A percentile compares a stretch with the other conserved stretches of the same genome.
Evolutionary conservation across 345 rosid species (phyloP).

Genomic region (Sonneratia alba): DNA sequence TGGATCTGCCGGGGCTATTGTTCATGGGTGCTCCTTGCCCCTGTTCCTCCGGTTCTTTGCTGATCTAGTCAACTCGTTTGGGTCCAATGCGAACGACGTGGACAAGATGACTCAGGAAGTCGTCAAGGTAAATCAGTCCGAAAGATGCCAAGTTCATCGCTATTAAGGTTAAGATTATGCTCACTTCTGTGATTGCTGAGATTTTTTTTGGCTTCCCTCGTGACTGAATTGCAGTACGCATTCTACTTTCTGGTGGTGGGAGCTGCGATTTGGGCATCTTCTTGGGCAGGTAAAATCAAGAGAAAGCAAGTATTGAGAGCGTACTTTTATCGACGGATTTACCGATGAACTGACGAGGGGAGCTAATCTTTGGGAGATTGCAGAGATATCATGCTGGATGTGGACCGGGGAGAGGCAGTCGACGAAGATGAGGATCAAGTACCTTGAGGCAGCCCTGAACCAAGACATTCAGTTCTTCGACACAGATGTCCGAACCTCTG

Average conservation of each 20-base stretch:
- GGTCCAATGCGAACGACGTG: conserved; percentile 76
- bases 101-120: conserved; percentile 98
- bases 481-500: conserved; percentile 89
- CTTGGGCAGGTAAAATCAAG: conserved; percentile 61
- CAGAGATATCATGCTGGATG: conserved; percentile 99
- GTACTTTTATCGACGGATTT: not conserved
- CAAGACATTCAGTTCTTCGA: conserved; percentile 92
- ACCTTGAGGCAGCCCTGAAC: conserved; percentile 83
- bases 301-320: not conserved
- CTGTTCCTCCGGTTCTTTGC: conserved; percentile 93
- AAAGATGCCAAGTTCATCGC: not conserved
- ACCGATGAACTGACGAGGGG: not conserved
- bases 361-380: not conserved
- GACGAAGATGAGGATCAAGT: conserved; percentile 95
- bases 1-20: conserved; percentile 89
- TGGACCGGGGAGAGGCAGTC: conserved; percentile 99
- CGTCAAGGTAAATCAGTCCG: conserved; percentile 48
- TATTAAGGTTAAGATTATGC: not conserved
- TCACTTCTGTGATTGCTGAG: not conserved
- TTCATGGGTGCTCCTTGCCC: conserved; percentile 92
- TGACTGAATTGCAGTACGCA: conserved; percentile 61
- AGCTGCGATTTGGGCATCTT: conserved; percentile 98
- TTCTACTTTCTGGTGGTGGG: conserved; percentile 95
- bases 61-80: conserved; percentile 97
- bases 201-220: not conserved